A percentile compares a stretch with the other conserved stretches of the same genome.
These are phyloP conservation scores for Monascus purpureus DNA, from an alignment of 495 filamentous ascomycete genomes.

Conservation along the genomic window DNA sequence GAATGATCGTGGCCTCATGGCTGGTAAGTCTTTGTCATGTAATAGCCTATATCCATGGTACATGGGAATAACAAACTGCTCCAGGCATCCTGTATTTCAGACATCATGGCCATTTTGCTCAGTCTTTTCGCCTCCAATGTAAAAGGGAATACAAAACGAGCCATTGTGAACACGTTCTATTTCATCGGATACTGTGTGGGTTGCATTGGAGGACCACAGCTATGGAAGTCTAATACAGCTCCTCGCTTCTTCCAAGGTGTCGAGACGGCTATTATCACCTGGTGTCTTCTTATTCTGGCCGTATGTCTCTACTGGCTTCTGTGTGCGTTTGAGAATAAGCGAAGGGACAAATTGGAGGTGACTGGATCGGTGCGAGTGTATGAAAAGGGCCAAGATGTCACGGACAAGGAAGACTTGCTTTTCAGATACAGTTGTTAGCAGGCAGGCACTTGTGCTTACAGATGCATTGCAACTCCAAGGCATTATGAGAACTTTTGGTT, in stretches of 20 bases:
- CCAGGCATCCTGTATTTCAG: slow-evolving; percentile 20
- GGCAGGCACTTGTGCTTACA: too few species aligned
- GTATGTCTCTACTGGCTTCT: too few species aligned
- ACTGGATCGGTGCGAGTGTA: too few species aligned
- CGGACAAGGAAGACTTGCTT: too few species aligned
- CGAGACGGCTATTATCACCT: slow-evolving; percentile 15
- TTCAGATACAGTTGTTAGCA: too few species aligned
- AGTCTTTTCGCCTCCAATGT: slow-evolving; percentile 41
- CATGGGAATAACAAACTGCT: not conserved
- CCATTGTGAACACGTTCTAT: slow-evolving; percentile 25
- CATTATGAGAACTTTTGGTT: too few species aligned
- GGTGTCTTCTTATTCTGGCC: slow-evolving; percentile 19
- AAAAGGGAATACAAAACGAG: slow-evolving; percentile 51
- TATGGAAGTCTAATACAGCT: slow-evolving; percentile 11
- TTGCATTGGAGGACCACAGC: slow-evolving; percentile 17
- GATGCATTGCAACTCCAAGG: too few species aligned
- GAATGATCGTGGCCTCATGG: slow-evolving; percentile 19
- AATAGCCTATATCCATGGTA: not conserved
- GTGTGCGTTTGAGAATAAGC: too few species aligned
- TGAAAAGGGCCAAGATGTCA: too few species aligned
- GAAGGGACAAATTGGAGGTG: too few species aligned
- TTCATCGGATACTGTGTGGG: slow-evolving; percentile 25
- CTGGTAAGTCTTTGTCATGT: slow-evolving; percentile 11
- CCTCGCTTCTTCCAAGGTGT: slow-evolving; percentile 15
- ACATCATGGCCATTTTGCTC: slow-evolving; percentile 38